A percentile compares a stretch with the other conserved stretches of the same genome.
Conservation (phyloP, 805 yeast genomes). For the Metschnikowia aberdeeniae region DNA sequence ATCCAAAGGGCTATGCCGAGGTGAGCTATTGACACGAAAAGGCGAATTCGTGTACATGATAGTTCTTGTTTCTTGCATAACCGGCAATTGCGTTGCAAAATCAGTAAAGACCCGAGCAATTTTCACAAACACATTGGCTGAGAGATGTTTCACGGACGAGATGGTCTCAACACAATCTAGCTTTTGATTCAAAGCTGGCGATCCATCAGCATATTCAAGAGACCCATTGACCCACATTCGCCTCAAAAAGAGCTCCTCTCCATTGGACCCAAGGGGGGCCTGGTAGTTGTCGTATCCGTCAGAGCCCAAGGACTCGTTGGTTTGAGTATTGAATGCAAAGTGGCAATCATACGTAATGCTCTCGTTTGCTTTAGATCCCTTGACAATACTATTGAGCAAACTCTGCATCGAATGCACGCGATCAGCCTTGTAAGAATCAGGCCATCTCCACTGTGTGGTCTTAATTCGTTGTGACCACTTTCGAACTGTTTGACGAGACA, state of each 20-base stretch:
- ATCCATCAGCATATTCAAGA: conserved; percentile 35
- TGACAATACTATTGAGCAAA: conserved; percentile 9
- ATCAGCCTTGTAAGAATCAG: conserved; percentile 12
- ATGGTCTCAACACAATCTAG: conserved; percentile 54
- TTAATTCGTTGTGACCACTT: conserved; percentile 2
- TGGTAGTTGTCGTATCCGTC: conserved; percentile 86
- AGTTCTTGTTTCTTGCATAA: conserved; percentile 50
- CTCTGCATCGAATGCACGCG: conserved; percentile 8
- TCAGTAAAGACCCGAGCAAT: conserved; percentile 47
- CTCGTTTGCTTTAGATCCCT: not conserved
- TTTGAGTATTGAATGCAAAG: conserved; percentile 63
- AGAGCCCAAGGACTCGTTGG: conserved; percentile 41
- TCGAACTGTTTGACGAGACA: not conserved
- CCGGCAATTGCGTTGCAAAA: conserved; percentile 9
- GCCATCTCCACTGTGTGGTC: conserved; percentile 10
- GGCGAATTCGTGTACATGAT: conserved; percentile 56
- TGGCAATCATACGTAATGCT: conserved; percentile 49
- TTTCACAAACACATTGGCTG: conserved; percentile 46
- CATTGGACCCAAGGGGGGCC: conserved; percentile 45
- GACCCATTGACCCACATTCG: conserved; percentile 82
- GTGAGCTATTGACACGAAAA: conserved; percentile 9
- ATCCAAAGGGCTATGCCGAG: not conserved
- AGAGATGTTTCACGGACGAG: conserved; percentile 31
- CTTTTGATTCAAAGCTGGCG: conserved; percentile 28
- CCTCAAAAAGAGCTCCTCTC: conserved; percentile 40